Base-by-base conservation (phyloP, 306 rosid species). In the Argentina anserina region DNA sequence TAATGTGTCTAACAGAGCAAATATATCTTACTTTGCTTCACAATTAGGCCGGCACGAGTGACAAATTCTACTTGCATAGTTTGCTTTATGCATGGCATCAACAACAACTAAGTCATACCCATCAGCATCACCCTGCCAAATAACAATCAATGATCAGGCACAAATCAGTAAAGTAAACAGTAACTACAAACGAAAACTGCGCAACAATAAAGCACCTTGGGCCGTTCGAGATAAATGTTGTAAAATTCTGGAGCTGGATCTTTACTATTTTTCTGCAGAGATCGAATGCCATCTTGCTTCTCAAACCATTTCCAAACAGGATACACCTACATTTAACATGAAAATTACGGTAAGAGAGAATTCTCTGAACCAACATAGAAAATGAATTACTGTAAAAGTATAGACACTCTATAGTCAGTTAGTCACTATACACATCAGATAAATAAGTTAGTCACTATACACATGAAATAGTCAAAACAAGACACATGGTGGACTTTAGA, bases 31-130 rank as follows among this genome's bases (percentile, higher is more conserved):
- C 99, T 94, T 94, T 68, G 99, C 99, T 85, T 94, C 99, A 80
- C 99, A 94, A 76, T 94, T 94, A 56, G 99, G 99, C 53, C 96
- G 88, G 79, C 99, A 95, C 9, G 99, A 94, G 82, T 94, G 99
- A 76, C 99, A 94, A 79, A 94, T 91, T 79, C 99, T 92, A 75
- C 99, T 94, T 9, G 99, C 99, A 71, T 89, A 94, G 84, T 94
- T 94, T 47, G 99, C 99, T 83, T 91, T 95, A 75, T 95, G 99
- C 99, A 95, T 95, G 70, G 99, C 99, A 78, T 95, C 99, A 68
- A 95, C 99, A 9, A 95, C 99, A 47, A 92, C 97, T 50, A 92
- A 80, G 81, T 95, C 99, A 76, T 95, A 95, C 55, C 99, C 99
- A 79, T 95, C 96, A 37, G 93, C 97, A 67, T 92, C 99, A 73